A percentile compares a stretch with the other conserved stretches of the same genome.
phyloP scores from a whole-genome alignment of 129 eudicot genomes.

The Escallonia herrerae region DNA sequence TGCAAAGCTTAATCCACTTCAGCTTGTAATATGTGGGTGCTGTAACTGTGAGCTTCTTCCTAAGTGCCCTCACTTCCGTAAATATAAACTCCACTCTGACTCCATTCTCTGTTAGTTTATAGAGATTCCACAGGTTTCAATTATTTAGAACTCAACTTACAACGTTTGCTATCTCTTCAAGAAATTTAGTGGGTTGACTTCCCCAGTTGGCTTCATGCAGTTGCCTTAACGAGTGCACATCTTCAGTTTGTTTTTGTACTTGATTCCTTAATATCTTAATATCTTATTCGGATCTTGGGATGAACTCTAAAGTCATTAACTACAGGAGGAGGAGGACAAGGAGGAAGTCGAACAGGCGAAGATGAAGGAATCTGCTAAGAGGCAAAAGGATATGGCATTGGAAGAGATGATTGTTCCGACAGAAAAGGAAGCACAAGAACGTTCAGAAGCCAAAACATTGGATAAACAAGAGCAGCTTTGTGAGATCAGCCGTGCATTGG shows the following conservation, averaged over 20 bases:
- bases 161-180: too few species aligned
- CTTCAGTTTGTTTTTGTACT: background rate
- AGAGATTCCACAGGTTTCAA: too few species aligned
- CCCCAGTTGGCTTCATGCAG: too few species aligned
- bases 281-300: background rate
- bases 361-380: constrained; percentile 30
- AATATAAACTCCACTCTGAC: too few species aligned
- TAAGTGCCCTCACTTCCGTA: too few species aligned
- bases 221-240: background rate
- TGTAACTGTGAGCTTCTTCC: too few species aligned
- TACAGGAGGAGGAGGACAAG: constrained; percentile 48
- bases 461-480: constrained; percentile 48
- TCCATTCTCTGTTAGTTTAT: too few species aligned
- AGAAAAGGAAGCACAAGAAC: constrained; percentile 31
- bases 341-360: constrained; percentile 37
- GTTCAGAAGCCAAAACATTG: constrained; percentile 12
- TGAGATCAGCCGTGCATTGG: constrained; percentile 53
- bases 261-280: background rate
- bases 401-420: constrained; percentile 42
- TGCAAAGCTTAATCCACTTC: too few species aligned
- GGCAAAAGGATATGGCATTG: constrained; percentile 40
- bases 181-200: too few species aligned
- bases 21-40: too few species aligned
- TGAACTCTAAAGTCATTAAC: background rate
- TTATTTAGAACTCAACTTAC: too few species aligned